Conservation (phyloP, 2,329 filamentous ascomycete species). For the Bipolaris zeicola region DNA sequence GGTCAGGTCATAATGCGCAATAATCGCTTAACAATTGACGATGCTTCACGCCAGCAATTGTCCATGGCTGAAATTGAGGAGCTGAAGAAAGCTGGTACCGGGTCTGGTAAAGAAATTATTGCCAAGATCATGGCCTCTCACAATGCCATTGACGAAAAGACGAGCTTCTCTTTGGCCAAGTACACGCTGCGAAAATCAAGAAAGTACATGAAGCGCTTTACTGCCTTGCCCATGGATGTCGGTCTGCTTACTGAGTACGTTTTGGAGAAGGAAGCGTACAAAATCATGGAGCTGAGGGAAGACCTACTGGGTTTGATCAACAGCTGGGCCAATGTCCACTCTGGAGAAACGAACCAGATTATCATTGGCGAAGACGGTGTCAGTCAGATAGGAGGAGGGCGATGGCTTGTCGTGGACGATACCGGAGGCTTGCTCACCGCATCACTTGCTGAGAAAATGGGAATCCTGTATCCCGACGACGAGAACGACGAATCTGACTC, state of each 20-base stretch:
- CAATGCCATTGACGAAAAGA: slow-evolving; percentile 90
- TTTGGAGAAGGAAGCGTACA: slow-evolving; percentile 78
- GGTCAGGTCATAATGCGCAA: slow-evolving; percentile 62
- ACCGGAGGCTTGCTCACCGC: slow-evolving; percentile 82
- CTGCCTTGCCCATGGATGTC: slow-evolving; percentile 81
- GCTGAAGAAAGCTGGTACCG: slow-evolving; percentile 72
- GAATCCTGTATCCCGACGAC: slow-evolving; percentile 66
- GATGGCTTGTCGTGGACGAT: slow-evolving; percentile 86
- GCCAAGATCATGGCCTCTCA: slow-evolving; percentile 92
- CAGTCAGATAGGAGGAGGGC: slow-evolving; percentile 55
- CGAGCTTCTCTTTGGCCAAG: slow-evolving; percentile 88
- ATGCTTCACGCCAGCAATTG: slow-evolving; percentile 73
- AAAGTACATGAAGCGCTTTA: slow-evolving; percentile 91
- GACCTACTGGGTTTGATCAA: slow-evolving; percentile 81
- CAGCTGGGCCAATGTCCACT: slow-evolving; percentile 91
- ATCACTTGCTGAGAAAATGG: slow-evolving; percentile 87
- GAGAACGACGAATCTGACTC: slow-evolving; percentile 37
- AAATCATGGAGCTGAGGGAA: slow-evolving; percentile 84
- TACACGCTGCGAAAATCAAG: slow-evolving; percentile 93
- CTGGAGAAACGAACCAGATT: slow-evolving; percentile 55
- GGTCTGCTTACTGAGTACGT: slow-evolving; percentile 76
- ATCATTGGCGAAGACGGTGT: slow-evolving; percentile 38
- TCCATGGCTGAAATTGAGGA: slow-evolving; percentile 73
- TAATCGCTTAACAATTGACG: slow-evolving; percentile 68
- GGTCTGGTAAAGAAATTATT: slow-evolving; percentile 86